Conservation (phyloP, 805 yeast genomes). For the Candida khao-thaluensis region DNA sequence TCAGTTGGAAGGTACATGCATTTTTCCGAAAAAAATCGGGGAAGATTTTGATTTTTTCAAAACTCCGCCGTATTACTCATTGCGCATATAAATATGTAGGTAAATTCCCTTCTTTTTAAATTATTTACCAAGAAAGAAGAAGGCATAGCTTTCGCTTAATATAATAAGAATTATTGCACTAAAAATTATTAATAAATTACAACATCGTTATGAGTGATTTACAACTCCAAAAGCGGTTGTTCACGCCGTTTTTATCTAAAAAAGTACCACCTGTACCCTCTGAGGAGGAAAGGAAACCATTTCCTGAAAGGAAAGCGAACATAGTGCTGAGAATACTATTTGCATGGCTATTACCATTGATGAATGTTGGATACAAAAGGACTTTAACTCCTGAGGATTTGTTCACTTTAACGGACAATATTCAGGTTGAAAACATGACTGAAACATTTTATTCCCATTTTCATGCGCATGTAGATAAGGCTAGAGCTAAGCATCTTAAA, state of each 20-base stretch:
- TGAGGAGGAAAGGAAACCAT: constrained; percentile 48
- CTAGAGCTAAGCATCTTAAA: constrained; percentile 20
- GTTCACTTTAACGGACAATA: constrained; percentile 36
- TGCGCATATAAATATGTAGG: no score
- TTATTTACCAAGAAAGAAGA: no score
- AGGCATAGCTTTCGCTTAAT: no score
- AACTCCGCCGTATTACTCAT: no score
- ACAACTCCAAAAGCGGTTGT: constrained; percentile 29
- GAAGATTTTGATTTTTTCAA: no score
- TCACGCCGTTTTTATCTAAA: constrained; percentile 34
- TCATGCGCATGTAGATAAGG: constrained; percentile 19
- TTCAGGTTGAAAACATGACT: constrained; percentile 32
- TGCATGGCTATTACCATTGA: constrained; percentile 67
- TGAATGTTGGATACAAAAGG: constrained; percentile 71
- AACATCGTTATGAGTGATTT: not conserved
- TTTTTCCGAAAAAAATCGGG: no score
- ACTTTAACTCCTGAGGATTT: constrained; percentile 66
- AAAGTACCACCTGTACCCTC: constrained; percentile 53
- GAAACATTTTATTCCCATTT: constrained; percentile 14
- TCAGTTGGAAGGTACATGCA: no score
- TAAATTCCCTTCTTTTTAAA: no score
- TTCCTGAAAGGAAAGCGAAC: constrained; percentile 31
- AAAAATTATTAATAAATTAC: no score
- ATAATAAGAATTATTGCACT: no score
- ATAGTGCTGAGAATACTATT: constrained; percentile 47